Evolutionary conservation across 2,329 filamentous ascomycete genomes (phyloP).

Genomic region (Ceratocystis ficicola): DNA sequence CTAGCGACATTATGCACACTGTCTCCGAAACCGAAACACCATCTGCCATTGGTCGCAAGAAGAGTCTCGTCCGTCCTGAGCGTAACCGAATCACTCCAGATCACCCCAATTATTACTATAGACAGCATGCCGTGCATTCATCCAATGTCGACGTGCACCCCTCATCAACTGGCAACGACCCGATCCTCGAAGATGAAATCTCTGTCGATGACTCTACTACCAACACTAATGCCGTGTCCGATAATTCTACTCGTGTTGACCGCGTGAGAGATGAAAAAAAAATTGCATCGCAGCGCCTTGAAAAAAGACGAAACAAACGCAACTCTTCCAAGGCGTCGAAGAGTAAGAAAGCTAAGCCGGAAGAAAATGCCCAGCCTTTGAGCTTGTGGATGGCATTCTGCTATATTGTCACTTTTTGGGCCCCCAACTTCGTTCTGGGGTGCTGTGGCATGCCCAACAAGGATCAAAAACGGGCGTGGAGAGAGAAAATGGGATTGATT

Average conservation of each 20-base stretch:
- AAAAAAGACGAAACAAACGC: conserved; percentile 28
- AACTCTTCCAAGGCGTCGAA: conserved; percentile 38
- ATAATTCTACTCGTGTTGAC: conserved; percentile 33
- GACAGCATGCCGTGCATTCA: conserved; percentile 84
- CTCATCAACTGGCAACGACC: conserved; percentile 85
- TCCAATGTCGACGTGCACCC: conserved; percentile 83
- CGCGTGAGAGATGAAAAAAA: conserved; percentile 29
- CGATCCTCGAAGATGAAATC: conserved; percentile 67
- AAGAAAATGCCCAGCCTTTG: conserved; percentile 60
- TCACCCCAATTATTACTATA: conserved; percentile 92
- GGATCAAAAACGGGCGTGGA: conserved; percentile 84
- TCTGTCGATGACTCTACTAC: conserved; percentile 44
- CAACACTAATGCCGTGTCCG: conserved; percentile 36
- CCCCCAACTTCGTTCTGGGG: conserved; percentile 67
- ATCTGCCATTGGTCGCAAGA: conserved; percentile 52
- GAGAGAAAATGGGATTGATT: conserved; percentile 94
- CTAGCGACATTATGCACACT: conserved; percentile 30
- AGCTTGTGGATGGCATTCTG: conserved; percentile 96
- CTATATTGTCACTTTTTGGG: conserved; percentile 87
- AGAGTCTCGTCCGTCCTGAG: conserved; percentile 81
- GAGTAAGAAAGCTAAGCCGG: conserved; percentile 43
- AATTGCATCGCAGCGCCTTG: conserved; percentile 26
- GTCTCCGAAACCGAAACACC: conserved; percentile 24
- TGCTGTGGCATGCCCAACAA: conserved; percentile 79
- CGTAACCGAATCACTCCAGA: conserved; percentile 71